phyloP scores from a whole-genome alignment of 306 rosid genomes.

The Vigna reflexopilosa region DNA sequence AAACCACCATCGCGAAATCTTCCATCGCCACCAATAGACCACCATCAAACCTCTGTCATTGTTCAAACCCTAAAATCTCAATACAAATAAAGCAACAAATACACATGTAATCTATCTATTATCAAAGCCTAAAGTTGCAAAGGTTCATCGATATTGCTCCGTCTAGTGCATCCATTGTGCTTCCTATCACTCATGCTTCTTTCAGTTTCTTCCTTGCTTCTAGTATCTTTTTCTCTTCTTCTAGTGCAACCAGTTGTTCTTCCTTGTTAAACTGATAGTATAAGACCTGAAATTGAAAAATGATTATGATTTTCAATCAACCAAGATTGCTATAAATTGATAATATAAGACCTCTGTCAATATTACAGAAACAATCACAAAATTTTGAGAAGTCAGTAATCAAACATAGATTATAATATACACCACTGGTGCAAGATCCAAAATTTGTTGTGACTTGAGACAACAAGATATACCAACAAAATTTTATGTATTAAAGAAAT shows the following conservation, averaged over 20 bases:
- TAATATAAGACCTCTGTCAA: not conserved
- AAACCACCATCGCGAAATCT: too few relatives aligned
- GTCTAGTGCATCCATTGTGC: slow-evolving; percentile 87
- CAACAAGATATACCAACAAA: not conserved
- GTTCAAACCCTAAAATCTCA: too few relatives aligned
- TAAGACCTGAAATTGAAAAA: slow-evolving; percentile 53
- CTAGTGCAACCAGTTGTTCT: slow-evolving; percentile 77
- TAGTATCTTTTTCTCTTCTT: slow-evolving; percentile 68
- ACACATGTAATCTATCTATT: slow-evolving; percentile 27
- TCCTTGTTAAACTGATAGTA: slow-evolving; percentile 84
- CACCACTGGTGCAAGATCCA: not conserved
- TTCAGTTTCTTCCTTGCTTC: slow-evolving; percentile 77
- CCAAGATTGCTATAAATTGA: not conserved
- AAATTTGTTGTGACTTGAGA: not conserved
- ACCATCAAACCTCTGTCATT: too few relatives aligned
- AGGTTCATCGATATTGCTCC: slow-evolving; percentile 57
- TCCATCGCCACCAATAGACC: too few relatives aligned
- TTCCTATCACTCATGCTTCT: slow-evolving; percentile 77
- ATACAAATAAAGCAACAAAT: not conserved
- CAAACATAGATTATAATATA: not conserved
- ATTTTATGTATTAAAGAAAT: not conserved
- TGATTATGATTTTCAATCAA: slow-evolving; percentile 22
- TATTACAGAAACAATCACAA: not conserved
- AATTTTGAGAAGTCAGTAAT: not conserved
- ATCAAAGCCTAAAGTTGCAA: slow-evolving; percentile 47